Base-by-base conservation (phyloP, 257 asterid genomes). In the Ajuga chamaepitys region DNA sequence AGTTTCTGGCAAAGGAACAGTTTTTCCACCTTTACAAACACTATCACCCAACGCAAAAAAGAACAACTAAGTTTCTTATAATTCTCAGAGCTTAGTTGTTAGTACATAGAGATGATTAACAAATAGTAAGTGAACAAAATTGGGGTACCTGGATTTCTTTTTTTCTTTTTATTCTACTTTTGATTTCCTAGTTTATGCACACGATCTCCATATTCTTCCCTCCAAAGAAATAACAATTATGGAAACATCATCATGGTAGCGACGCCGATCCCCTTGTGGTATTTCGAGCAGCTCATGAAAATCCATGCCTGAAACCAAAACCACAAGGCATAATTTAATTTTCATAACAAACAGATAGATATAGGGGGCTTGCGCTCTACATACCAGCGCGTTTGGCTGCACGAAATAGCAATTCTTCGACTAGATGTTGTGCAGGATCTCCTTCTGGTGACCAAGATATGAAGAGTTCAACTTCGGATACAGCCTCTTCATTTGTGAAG, bases 401-500 rank as follows among this genome's bases (percentile, higher is more conserved):
- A 0, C 98, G 98, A 61, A 93, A 87, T 10, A 93, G 80, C 75
- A 89, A 66, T 62, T 84, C 96, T 73, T 93, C 95, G 2, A 93
- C 93, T 20, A 93, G 88, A 78, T 89, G 98, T 68, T 93, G 98
- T 0, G 98, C 98, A 0, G 98, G 98, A 73, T 92, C 98, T 24
- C 98, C 98, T 38, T 92, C 97, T 0, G 98, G 98, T 11, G 95
- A 89, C 96, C 89, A 85, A 16, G 96, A 75, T 62, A 89, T 74
- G 83, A 93, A 93, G 30, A 68, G 78, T 24, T 93, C 96, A 4
- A 93, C 97, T 78, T 89, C 97, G 4, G 94, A 72, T 0, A 93
- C 94, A 47, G 96, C 98, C 65, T 93, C 98, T 74, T 93, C 97
- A 0, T 93, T 93, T 2, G 98, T 93, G 85, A 93, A 93, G 85